A percentile compares a stretch with the other conserved stretches of the same genome.
phyloP scores from a whole-genome alignment of 305 asterid species.

The Fraxinus floribunda region DNA sequence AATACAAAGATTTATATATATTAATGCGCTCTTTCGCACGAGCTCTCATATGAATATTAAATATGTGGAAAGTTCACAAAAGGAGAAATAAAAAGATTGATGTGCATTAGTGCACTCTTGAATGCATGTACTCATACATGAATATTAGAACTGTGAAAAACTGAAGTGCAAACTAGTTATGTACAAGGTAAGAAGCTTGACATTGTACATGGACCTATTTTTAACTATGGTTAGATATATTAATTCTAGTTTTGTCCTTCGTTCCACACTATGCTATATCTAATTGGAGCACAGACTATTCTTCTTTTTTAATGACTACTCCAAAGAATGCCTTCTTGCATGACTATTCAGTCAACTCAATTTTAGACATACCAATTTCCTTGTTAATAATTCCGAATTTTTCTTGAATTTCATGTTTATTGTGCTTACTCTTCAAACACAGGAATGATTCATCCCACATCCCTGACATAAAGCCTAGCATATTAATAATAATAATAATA shows the following conservation, averaged over 20 bases:
- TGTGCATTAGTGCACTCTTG: background rate
- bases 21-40: background rate
- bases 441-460: background rate
- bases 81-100: background rate
- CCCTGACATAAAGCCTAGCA: background rate
- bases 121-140: background rate
- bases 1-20: background rate
- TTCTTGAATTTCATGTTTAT: background rate
- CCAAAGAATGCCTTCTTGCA: background rate
- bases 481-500: background rate
- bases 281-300: background rate
- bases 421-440: background rate
- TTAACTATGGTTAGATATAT: background rate
- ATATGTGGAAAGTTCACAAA: background rate
- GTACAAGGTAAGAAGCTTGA: constrained; percentile 1
- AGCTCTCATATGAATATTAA: background rate
- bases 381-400: background rate
- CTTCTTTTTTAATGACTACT: background rate
- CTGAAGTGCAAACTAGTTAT: background rate
- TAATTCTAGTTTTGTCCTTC: background rate
- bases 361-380: background rate
- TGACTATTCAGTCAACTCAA: background rate
- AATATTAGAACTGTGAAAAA: background rate
- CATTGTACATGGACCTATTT: background rate
- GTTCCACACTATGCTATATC: background rate